Evolutionary conservation across 2,329 filamentous ascomycete genomes (phyloP).

Genomic region (Rutstroemia sp.): DNA sequence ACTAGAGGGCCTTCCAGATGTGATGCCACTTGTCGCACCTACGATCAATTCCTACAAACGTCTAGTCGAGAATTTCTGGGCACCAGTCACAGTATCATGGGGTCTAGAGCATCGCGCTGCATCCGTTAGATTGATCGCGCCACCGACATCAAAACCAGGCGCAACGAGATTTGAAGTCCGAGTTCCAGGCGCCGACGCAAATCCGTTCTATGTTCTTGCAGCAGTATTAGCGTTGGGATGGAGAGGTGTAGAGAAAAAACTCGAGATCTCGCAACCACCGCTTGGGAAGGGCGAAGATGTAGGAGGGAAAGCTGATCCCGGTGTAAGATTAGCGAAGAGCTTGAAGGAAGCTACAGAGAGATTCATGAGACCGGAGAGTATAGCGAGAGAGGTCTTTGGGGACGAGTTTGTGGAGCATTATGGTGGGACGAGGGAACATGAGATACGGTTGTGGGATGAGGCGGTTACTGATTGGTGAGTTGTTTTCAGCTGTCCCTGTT

Average conservation of each 20-base stretch:
- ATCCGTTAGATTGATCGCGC: conserved; percentile 81
- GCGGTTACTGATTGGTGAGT: conserved; percentile 90
- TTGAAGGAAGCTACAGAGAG: conserved; percentile 75
- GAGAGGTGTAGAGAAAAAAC: conserved; percentile 86
- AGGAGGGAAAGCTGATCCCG: conserved; percentile 62
- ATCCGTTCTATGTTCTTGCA: conserved; percentile 79
- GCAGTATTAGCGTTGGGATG: conserved; percentile 84
- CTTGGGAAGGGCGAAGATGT: conserved; percentile 80
- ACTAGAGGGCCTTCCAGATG: conserved; percentile 79
- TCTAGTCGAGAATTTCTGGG: conserved; percentile 98
- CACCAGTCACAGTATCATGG: conserved; percentile 95
- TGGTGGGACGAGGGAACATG: conserved; percentile 85
- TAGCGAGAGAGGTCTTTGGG: conserved; percentile 90
- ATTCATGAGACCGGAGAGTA: conserved; percentile 70
- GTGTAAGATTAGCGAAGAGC: conserved; percentile 72
- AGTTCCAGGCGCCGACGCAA: conserved; percentile 89
- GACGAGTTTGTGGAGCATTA: conserved; percentile 96
- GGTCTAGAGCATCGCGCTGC: conserved; percentile 91
- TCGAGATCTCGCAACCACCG: conserved; percentile 74
- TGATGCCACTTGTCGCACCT: conserved; percentile 92
- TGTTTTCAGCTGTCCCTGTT: not conserved
- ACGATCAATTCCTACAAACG: conserved; percentile 98
- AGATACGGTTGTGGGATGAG: conserved; percentile 86
- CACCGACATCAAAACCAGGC: conserved; percentile 75
- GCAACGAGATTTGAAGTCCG: conserved; percentile 90